phyloP scores from a whole-genome alignment of 345 rosid species.

The Lumnitzera racemosa region DNA sequence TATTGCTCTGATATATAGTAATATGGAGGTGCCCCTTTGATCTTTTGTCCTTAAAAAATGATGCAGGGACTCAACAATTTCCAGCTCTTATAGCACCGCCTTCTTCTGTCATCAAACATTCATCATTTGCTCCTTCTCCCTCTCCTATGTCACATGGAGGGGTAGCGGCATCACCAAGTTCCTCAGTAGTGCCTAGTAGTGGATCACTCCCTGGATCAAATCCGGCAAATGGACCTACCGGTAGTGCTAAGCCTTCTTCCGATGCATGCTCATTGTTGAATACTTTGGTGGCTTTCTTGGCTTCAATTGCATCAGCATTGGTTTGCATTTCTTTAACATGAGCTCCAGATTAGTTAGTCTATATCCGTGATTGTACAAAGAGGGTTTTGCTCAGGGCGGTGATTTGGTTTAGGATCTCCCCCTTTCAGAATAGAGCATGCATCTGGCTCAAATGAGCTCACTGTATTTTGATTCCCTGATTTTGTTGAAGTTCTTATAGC shows the following conservation, averaged over 20 bases:
- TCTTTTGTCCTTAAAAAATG: constrained; percentile 8
- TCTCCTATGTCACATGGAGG: constrained; percentile 40
- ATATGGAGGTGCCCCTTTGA: background rate
- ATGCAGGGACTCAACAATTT: constrained; percentile 66
- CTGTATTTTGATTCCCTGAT: too few species aligned
- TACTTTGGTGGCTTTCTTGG: constrained; percentile 16
- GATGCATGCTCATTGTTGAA: constrained; percentile 29
- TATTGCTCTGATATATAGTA: background rate
- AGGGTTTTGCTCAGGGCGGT: too few species aligned
- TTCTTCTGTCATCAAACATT: constrained; percentile 40
- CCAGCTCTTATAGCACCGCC: constrained; percentile 79
- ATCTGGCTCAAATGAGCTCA: too few species aligned
- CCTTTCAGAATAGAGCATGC: too few species aligned
- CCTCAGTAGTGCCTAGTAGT: constrained; percentile 39
- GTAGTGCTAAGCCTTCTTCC: constrained; percentile 45
- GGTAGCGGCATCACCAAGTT: constrained; percentile 12
- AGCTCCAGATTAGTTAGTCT: too few species aligned
- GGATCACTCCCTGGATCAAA: constrained; percentile 50
- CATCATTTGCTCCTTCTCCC: constrained; percentile 56
- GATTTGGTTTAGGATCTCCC: too few species aligned
- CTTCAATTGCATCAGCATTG: constrained; percentile 7
- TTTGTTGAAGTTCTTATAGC: too few species aligned
- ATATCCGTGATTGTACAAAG: too few species aligned
- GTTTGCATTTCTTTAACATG: too few species aligned
- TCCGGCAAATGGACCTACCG: constrained; percentile 51